Percentiles rank a stretch among this genome's conserved stretches.
Evolutionary conservation across 2,329 filamentous ascomycete species (phyloP).

Genomic region (Pseudocercospora cruenta): DNA sequence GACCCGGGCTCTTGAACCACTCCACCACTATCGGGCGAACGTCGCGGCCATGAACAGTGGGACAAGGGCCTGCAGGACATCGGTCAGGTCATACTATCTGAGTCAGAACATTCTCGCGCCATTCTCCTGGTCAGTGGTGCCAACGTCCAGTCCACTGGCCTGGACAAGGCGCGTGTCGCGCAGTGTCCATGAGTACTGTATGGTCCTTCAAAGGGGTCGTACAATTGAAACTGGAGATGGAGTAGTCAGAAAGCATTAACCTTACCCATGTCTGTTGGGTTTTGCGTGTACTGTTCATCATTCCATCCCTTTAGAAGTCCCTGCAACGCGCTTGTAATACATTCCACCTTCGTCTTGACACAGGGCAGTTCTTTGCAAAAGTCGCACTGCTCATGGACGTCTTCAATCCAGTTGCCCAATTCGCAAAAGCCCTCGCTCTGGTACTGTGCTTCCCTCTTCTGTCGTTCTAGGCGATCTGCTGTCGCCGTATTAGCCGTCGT

Average conservation of each 20-base stretch:
- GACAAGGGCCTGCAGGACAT: not conserved
- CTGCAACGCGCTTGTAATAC: too few species aligned
- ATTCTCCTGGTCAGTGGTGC: not conserved
- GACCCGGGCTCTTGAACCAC: not conserved
- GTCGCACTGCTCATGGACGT: not conserved
- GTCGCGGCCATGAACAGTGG: not conserved
- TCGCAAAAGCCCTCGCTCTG: not conserved
- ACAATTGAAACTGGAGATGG: not conserved
- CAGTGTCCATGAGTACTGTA: not conserved
- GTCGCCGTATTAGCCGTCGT: not conserved
- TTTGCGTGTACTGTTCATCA: not conserved
- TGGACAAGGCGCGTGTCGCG: not conserved
- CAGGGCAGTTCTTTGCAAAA: not conserved
- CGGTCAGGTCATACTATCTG: not conserved
- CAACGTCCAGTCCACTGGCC: not conserved
- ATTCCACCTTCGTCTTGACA: not conserved
- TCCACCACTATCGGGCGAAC: not conserved
- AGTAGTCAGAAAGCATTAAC: not conserved
- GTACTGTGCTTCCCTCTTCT: constrained; percentile 1
- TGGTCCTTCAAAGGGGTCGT: not conserved
- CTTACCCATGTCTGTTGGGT: not conserved
- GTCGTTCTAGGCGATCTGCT: constrained; percentile 1
- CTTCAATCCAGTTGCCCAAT: not conserved
- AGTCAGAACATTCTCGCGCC: not conserved
- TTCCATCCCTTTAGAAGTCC: not conserved